These are phyloP conservation scores for Aegilops tauschii DNA, from an alignment of 176 grass and related monocot genomes.

Conservation along the genomic window DNA sequence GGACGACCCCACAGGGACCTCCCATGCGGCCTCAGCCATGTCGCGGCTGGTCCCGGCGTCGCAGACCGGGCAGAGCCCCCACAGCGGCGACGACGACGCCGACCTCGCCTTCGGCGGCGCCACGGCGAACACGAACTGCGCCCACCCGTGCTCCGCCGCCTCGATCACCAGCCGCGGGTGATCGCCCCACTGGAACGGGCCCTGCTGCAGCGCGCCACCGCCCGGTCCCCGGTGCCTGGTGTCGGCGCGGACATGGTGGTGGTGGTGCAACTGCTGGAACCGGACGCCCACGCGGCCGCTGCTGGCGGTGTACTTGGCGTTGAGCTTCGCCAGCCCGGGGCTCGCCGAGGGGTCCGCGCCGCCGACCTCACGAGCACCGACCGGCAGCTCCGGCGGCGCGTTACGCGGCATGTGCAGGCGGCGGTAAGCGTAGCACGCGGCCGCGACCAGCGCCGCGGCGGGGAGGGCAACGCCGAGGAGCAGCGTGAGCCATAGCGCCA, in stretches of 20 bases:
- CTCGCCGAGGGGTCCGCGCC: conserved; percentile 7
- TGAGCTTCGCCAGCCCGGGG: conserved; percentile 42
- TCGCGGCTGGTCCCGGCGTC: conserved; percentile 41
- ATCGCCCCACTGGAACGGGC: conserved; percentile 62
- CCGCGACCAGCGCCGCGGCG: conserved; percentile 7
- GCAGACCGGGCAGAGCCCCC: conserved; percentile 46
- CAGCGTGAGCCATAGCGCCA: conserved; percentile 47
- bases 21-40: conserved; percentile 52
- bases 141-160: conserved; percentile 91
- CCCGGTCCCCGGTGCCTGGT: conserved; percentile 2
- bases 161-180: conserved; percentile 71
- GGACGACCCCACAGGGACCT: conserved; percentile 52
- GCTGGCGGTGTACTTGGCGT: conserved; percentile 30
- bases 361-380: not conserved
- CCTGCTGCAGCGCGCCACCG: conserved; percentile 35
- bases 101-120: conserved; percentile 30
- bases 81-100: conserved; percentile 20
- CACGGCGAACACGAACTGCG: conserved; percentile 62
- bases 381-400: conserved; percentile 13
- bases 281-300: conserved; percentile 52
- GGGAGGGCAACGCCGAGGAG: conserved; percentile 37
- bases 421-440: conserved; percentile 6
- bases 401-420: not conserved
- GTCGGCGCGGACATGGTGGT: conserved; percentile 1
- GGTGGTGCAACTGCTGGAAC: conserved; percentile 62